Evolutionary conservation across 768 basidiomycete genomes (phyloP).

Genomic region (Dioszegia crocea): DNA sequence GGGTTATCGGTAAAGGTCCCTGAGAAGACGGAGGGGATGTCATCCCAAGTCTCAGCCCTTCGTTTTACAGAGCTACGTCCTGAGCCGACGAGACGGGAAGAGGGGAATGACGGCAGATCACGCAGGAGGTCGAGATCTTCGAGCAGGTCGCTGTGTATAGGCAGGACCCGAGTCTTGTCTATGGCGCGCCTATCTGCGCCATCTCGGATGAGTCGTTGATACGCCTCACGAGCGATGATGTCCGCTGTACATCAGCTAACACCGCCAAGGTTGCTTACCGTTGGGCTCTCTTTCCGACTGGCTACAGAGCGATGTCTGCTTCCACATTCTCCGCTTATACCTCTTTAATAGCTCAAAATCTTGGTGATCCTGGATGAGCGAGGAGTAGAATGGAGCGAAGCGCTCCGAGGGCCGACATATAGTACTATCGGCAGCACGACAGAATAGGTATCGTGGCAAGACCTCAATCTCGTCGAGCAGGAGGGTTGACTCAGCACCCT

Average conservation of each 20-base stretch:
- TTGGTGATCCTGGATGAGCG: no score
- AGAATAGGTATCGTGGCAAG: no score
- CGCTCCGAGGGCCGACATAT: no score
- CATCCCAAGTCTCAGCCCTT: not conserved
- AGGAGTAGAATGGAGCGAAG: no score
- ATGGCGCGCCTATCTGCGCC: not conserved
- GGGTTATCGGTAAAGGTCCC: not conserved
- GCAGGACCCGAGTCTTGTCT: not conserved
- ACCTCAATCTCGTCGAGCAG: no score
- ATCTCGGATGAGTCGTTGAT: not conserved
- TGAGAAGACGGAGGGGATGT: not conserved
- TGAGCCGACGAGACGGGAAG: not conserved
- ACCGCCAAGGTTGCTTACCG: not conserved
- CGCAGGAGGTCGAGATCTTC: conserved; percentile 1
- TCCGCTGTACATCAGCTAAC: not conserved
- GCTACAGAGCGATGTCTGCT: not conserved
- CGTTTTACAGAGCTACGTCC: not conserved
- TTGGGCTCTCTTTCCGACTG: not conserved
- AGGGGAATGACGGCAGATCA: not conserved
- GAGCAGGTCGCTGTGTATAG: not conserved
- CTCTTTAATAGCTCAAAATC: no score
- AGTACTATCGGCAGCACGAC: no score
- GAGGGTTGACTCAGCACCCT: no score
- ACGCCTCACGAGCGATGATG: not conserved
- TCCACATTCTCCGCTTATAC: no score